Evolutionary conservation across 2,329 filamentous ascomycete genomes (phyloP).

Genomic region (Talaromyces amestolkiae): DNA sequence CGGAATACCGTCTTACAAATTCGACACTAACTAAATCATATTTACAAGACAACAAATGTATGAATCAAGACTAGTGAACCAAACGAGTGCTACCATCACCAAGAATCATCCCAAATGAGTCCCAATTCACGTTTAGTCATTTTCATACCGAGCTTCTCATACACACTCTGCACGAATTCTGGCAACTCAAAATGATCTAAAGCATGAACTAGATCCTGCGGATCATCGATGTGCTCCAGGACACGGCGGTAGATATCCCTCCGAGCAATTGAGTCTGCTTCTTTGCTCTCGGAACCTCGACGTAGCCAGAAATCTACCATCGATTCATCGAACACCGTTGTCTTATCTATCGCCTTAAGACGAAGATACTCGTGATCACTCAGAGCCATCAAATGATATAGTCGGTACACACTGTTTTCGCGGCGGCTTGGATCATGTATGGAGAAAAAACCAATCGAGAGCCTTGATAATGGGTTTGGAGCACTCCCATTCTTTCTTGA

Average conservation of each 20-base stretch:
- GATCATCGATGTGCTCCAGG: background rate
- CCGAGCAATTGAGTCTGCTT: background rate
- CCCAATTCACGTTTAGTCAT: background rate
- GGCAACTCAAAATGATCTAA: background rate
- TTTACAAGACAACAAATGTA: background rate
- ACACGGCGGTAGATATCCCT: background rate
- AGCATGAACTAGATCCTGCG: background rate
- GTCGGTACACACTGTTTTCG: background rate
- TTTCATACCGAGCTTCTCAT: background rate
- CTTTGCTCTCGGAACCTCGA: background rate
- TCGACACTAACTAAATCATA: background rate
- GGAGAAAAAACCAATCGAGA: no score
- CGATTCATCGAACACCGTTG: no score
- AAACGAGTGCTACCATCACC: background rate
- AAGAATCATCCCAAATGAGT: background rate
- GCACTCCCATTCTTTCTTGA: background rate
- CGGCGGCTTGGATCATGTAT: no score
- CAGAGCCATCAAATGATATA: background rate
- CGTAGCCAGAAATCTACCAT: background rate
- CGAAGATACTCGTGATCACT: background rate
- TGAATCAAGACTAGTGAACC: background rate
- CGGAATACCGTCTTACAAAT: background rate
- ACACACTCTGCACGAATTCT: background rate
- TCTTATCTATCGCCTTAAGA: no score
- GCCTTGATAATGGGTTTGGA: no score